Base-by-base conservation (phyloP, 352 stramenopile species). In the Phytophthora sojae region DNA sequence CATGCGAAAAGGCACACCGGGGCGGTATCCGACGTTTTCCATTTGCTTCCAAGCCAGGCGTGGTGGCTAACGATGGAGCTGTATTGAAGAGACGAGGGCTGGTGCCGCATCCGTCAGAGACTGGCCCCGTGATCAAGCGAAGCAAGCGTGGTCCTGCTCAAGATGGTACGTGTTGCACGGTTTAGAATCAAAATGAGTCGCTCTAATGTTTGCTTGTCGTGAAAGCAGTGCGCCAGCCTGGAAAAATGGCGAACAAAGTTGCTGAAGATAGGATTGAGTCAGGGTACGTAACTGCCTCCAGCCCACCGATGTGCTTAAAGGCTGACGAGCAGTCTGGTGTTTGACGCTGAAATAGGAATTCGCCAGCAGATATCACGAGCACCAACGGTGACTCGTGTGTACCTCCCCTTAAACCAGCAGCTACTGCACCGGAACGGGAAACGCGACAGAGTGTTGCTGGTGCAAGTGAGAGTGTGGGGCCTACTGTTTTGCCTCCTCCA, bases 81-180 rank as follows among this genome's bases (percentile, higher is more conserved):
- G 21, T 56, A 60, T 35, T 57, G 26, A 76, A 68, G 57, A 82
- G 79, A 15, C 59, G 75, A 60, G 39, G 58, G 6, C 67, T 74
- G 57, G 7, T 62, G 21, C 23, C 53, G 15, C 37, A 42, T 21
- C 47, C 75, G 50, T 9, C 53, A n/a, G 64, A 69, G 15, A 30
- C 21, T 14, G 60, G 12, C 5, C 57, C 50, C 57, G 30, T 49
- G 25, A 15, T 37, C 29, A 82, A 82, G 67, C 60, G 37, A 39
- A 68, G 35, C 29, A 79, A 76, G 47, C 4, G n/a, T 44, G 51
- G 19, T 4, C 19, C 44, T 9, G 8, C 35, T 14, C 52, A 60
- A 64, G 32, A 17, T 37, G 37, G 71, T 81, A 72, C 21, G 51
- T 69, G 26, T 4, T 29, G 11, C 25, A 39, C 19, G 39, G 64